These are phyloP conservation scores for Magnaporthales sp. DNA, from an alignment of 2,329 filamentous ascomycete genomes.

Conservation along the genomic window DNA sequence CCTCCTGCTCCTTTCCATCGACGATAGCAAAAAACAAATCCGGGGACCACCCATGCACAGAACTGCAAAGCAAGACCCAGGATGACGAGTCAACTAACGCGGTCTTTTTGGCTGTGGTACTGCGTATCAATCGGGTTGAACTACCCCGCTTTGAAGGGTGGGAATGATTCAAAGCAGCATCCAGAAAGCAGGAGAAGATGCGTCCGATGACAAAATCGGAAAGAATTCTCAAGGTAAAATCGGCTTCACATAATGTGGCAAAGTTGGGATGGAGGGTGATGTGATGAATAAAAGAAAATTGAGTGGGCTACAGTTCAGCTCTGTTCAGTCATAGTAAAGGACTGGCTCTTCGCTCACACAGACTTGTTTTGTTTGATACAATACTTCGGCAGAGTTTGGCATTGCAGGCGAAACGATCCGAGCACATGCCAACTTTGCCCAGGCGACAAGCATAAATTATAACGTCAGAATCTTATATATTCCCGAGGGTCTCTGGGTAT, in stretches of 20 bases:
- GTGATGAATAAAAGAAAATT: neutral
- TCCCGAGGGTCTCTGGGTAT: neutral
- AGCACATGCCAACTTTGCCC: neutral
- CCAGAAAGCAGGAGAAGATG: neutral
- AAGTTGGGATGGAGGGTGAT: neutral
- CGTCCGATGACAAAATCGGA: neutral
- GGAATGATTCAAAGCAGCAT: neutral
- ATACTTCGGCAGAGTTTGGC: neutral
- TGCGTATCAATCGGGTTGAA: neutral
- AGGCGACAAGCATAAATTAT: neutral
- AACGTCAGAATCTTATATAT: neutral
- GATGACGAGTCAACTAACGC: neutral
- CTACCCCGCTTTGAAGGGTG: neutral
- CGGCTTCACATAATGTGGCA: neutral
- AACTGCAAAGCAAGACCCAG: neutral
- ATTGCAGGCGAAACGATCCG: neutral
- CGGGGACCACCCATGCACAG: neutral
- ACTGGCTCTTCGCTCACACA: neutral
- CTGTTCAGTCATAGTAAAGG: neutral
- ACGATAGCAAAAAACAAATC: neutral
- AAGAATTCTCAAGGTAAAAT: neutral
- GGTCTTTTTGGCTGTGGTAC: neutral
- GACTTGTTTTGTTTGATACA: neutral
- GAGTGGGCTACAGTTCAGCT: neutral
- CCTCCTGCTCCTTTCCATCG: neutral